Percentiles rank a stretch among this genome's conserved stretches.
These are phyloP conservation scores for Monosporascus sp. DNA, from an alignment of 2,329 filamentous ascomycete genomes.

Conservation along the genomic window DNA sequence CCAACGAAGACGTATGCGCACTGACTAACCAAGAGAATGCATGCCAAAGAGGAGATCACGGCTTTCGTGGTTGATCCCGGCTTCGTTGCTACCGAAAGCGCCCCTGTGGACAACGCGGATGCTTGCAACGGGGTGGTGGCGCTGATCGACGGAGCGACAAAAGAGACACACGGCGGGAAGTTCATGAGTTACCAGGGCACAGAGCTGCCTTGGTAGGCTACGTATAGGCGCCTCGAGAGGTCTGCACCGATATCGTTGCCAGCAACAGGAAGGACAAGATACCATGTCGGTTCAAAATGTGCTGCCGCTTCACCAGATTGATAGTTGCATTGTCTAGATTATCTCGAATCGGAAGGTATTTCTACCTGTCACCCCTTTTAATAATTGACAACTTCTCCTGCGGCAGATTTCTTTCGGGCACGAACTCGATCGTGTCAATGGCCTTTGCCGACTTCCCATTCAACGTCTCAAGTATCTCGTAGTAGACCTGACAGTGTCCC, in stretches of 20 bases:
- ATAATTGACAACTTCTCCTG: no score
- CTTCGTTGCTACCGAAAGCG: no score
- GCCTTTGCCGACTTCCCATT: neutral
- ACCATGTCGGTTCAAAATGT: neutral
- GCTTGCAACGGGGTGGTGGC: constrained; percentile 24
- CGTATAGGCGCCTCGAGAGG: neutral
- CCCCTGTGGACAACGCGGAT: constrained; percentile 21
- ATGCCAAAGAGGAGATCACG: no score
- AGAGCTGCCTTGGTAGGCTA: neutral
- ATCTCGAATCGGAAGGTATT: neutral
- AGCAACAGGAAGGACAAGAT: neutral
- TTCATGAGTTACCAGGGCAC: neutral
- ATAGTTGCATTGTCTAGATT: neutral
- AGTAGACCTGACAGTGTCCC: neutral
- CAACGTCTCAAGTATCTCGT: neutral
- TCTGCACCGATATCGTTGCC: neutral
- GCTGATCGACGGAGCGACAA: neutral
- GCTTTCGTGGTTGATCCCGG: no score
- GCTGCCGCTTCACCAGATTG: neutral
- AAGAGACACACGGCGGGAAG: neutral
- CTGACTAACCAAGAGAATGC: no score
- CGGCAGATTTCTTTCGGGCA: neutral
- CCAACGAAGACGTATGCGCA: no score
- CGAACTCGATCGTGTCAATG: neutral
- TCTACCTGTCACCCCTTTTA: neutral